Evolutionary conservation across 148 eudicot genomes (phyloP), one percentile per base, ranked within the genome.

Genomic region (Mesembryanthemum crystallinum): DNA sequence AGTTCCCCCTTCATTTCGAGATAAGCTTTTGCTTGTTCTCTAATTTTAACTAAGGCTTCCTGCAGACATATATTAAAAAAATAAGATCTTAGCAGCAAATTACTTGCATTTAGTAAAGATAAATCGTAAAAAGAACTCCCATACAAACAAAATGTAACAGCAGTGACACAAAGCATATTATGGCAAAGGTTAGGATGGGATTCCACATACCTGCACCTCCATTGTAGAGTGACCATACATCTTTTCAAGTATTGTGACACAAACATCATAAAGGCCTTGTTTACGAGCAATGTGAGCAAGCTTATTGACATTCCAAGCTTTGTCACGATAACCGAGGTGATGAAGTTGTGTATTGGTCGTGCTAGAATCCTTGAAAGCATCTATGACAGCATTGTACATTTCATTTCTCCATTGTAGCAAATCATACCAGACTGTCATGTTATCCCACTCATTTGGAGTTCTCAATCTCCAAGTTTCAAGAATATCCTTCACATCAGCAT

Each of bases 381-480:
- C 98, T 82, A 96, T 92, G 18, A 92, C 99, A 70, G 80, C 82
- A 83, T 91, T 92, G 79, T 96, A 96, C 82, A 96, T 91, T 83
- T 96, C 98, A 91, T 96, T 96, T 76, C 99, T 92, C 99, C 99
- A 96, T 64, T 96, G 99, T 69, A 96, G 88, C 81, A 96, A 82
- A 84, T 96, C 99, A 76, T 88, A 96, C 99, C 99, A 96, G 52
- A 96, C 89, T 70, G 99, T 89, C 88, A 88, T 85, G 83, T 88
- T 89, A 78, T 96, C 99, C 99, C 99, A 96, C 71, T 96, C 99
- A 83, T 96, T 96, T 65, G 99, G 98, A 47, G 93, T 92, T 74
- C 99, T 88, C 79, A 92, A 85, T 82, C 99, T 92, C 99, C 99
- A 96, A 9, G 99, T 96, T 85, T 96, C 99, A 59, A 96, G 99